Percentiles rank a stretch among this genome's conserved stretches.
These are phyloP conservation scores for Fusarium sp. DNA, from an alignment of 2,329 filamentous ascomycete genomes.

Conservation along the genomic window DNA sequence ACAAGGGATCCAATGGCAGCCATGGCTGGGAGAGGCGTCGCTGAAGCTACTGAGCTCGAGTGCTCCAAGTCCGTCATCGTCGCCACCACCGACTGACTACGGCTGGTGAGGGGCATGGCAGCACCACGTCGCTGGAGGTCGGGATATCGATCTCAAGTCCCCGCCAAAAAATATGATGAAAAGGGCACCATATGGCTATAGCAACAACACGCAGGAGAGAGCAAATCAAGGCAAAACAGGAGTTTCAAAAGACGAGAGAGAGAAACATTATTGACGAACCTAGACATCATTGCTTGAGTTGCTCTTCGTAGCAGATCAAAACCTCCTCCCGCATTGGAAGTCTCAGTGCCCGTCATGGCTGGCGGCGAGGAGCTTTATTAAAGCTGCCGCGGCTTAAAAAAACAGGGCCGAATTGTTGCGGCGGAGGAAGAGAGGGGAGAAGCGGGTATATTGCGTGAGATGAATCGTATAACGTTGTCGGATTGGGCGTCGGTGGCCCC, in stretches of 20 bases:
- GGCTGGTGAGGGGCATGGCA: conserved; percentile 22
- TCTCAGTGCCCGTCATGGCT: conserved; percentile 64
- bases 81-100: conserved; percentile 14
- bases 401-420: conserved; percentile 33
- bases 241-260: conserved; percentile 34
- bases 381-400: conserved; percentile 36
- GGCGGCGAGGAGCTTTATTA: conserved; percentile 39
- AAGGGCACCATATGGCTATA: conserved; percentile 23
- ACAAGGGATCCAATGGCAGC: conserved; percentile 23
- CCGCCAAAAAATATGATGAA: neutral
- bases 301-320: conserved; percentile 68
- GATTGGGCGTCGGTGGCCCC: conserved; percentile 31
- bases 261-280: conserved; percentile 55
- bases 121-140: conserved; percentile 16
- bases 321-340: conserved; percentile 55
- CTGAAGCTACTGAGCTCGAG: conserved; percentile 29
- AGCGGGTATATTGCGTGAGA: conserved; percentile 29
- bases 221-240: neutral
- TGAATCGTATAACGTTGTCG: conserved; percentile 32
- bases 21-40: conserved; percentile 37
- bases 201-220: conserved; percentile 7
- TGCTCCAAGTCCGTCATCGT: conserved; percentile 33
- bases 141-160: conserved; percentile 9
- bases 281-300: conserved; percentile 72
- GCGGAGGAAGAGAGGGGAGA: conserved; percentile 34